Percentiles rank a stretch among this genome's conserved stretches.
These are phyloP conservation scores for Fusarium illudens DNA, from an alignment of 2,329 filamentous ascomycete genomes.

Conservation along the genomic window DNA sequence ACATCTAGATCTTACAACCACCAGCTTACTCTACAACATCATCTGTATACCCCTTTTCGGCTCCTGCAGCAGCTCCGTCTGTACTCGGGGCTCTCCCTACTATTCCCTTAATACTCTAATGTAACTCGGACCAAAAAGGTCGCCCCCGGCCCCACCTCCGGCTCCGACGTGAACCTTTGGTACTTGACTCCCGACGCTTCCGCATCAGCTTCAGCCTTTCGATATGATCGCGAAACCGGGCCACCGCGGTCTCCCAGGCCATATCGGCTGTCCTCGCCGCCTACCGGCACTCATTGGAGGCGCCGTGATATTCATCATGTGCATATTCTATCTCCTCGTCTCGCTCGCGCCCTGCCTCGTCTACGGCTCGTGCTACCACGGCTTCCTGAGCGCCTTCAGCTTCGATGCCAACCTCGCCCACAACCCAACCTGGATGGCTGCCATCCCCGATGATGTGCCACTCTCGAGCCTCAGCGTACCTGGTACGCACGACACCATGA, in stretches of 20 bases:
- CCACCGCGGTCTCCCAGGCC: conserved; percentile 26
- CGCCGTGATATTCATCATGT: conserved; percentile 39
- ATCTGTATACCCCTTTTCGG: background rate
- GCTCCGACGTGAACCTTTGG: conserved; percentile 11
- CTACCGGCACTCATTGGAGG: conserved; percentile 31
- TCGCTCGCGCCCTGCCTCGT: conserved; percentile 43
- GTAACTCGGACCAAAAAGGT: conserved; percentile 35
- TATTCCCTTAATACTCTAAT: conserved; percentile 11
- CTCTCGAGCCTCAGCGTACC: conserved; percentile 59
- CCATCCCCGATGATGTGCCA: conserved; percentile 51
- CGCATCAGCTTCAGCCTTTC: conserved; percentile 3
- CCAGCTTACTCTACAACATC: background rate
- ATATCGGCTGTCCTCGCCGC: conserved; percentile 26
- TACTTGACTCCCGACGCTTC: background rate
- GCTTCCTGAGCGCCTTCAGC: conserved; percentile 48
- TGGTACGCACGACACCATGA: conserved; percentile 64
- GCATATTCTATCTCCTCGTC: conserved; percentile 40
- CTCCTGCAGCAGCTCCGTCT: background rate
- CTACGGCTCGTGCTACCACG: conserved; percentile 42
- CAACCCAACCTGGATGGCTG: conserved; percentile 54
- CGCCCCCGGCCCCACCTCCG: conserved; percentile 26
- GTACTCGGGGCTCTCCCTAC: background rate
- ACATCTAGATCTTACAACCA: conserved; percentile 1
- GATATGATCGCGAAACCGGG: conserved; percentile 33
- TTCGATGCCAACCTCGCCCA: conserved; percentile 51